A percentile compares a stretch with the other conserved stretches of the same genome.
phyloP scores from a whole-genome alignment of 768 basidiomycete genomes.

The Leucosporidium creatinivorum region DNA sequence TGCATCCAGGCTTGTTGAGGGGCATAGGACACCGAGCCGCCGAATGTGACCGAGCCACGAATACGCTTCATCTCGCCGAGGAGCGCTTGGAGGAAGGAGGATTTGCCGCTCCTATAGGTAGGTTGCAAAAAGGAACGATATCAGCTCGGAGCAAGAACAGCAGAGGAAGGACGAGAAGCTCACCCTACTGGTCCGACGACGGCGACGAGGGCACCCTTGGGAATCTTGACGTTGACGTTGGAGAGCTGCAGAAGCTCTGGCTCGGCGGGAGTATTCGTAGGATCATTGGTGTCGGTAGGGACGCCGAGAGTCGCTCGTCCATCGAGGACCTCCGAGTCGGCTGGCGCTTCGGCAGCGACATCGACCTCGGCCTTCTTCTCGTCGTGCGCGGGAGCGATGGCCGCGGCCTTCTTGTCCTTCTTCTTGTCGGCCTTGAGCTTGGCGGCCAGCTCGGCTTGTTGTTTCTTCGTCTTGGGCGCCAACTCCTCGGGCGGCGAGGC shows the following conservation, averaged over 20 bases:
- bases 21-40: slow-evolving; percentile 43
- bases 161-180: not conserved
- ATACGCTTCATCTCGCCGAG: slow-evolving; percentile 77
- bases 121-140: too few species aligned
- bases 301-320: not conserved
- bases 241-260: slow-evolving; percentile 53
- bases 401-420: slow-evolving; percentile 3
- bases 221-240: slow-evolving; percentile 59
- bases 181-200: slow-evolving; percentile 67
- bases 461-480: slow-evolving; percentile 31
- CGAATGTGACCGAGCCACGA: slow-evolving; percentile 60
- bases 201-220: slow-evolving; percentile 66
- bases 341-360: not conserved
- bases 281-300: not conserved
- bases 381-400: not conserved
- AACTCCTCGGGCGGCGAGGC: slow-evolving; percentile 44
- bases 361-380: slow-evolving; percentile 29
- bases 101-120: slow-evolving; percentile 49
- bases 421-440: slow-evolving; percentile 44
- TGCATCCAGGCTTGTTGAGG: slow-evolving; percentile 67
- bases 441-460: slow-evolving; percentile 26
- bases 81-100: slow-evolving; percentile 60
- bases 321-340: not conserved
- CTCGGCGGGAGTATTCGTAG: not conserved
- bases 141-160: not conserved